Evolutionary conservation across 2,329 filamentous ascomycete genomes (phyloP), one percentile per base, ranked within the genome.

Genomic region (Fusarium luffae): DNA sequence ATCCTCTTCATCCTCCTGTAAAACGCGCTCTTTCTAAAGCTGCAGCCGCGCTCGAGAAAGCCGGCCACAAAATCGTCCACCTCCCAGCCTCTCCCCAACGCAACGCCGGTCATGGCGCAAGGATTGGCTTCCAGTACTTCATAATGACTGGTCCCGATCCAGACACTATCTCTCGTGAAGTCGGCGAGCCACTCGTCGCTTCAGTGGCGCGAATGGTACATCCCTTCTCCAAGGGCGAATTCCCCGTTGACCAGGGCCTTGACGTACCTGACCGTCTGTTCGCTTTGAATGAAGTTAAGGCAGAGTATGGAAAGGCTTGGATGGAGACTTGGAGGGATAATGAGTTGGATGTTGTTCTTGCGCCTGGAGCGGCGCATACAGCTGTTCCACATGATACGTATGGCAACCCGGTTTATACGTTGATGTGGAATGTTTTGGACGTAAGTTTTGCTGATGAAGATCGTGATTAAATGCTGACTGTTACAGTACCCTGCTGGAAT

Each of bases 1-100:
- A 83, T 30, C 85, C 84, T 0, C 76, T 88, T 0, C 85, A 87
- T 25, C 85, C 87, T 0, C 83, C 85, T 0, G 80, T 88, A 3
- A 79, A 78, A 3, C 79, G 84, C 3, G 78, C 83, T 2, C 63
- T 88, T 3, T 76, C 82, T 7, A 75, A 71, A 1, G 84, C 83
- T 0, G 75, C 80, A 0, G 74, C 76, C 1, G 71, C 69, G 0
- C 72, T 89, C 5, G 71, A 77, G 34, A 75, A 71, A 0, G 79
- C 80, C 0, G 86, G 86, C 0, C 84, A 88, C 65, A 75, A 74
- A 0, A 72, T 88, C 0, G 63, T 86, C 0, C 66, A 68, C 0
- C 63, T 86, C 0, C 59, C 75, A 1, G 50, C 63, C 7, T 70
- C 79, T 12, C 60, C 67, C 1, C 28, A 62, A 16, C 47, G 50